A percentile compares a stretch with the other conserved stretches of the same genome.
phyloP scores from a whole-genome alignment of 1,284 basidiomycete genomes.

The Ustilago nuda region DNA sequence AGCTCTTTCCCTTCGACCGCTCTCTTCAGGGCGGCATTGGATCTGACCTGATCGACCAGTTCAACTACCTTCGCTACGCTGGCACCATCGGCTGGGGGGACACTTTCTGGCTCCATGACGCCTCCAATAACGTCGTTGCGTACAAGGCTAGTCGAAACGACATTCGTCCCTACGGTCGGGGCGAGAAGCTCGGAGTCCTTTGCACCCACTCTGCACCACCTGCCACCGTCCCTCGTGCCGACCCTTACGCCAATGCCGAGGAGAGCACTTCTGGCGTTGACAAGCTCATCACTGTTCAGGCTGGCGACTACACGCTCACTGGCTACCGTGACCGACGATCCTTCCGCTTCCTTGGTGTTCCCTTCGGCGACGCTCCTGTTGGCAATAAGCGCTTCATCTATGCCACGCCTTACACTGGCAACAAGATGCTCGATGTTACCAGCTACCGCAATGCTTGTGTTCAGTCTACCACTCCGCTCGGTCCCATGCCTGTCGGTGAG shows the following conservation, averaged over 20 bases:
- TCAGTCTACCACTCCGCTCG: conserved; percentile 19
- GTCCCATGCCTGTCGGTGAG: conserved; percentile 53
- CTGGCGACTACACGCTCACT: conserved; percentile 38
- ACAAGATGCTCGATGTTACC: conserved; percentile 42
- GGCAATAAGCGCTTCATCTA: conserved; percentile 43
- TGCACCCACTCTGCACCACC: conserved; percentile 39
- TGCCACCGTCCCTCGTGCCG: conserved; percentile 11
- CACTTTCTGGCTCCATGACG: conserved; percentile 28
- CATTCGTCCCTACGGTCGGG: conserved; percentile 14
- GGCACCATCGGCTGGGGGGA: conserved; percentile 27
- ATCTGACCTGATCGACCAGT: conserved; percentile 37
- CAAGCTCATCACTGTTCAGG: conserved; percentile 23
- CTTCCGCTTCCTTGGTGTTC: conserved; percentile 45
- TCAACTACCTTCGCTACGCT: conserved; percentile 38
- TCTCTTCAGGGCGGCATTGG: conserved; percentile 23
- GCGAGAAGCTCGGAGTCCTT: conserved; percentile 42
- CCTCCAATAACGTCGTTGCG: conserved; percentile 15
- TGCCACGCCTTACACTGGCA: conserved; percentile 34
- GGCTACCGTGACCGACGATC: conserved; percentile 43
- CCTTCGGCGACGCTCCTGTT: conserved; percentile 40
- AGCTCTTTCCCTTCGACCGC: conserved; percentile 40
- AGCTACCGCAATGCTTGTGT: conserved; percentile 37
- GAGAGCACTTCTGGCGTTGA: conserved; percentile 6
- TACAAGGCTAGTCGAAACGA: conserved; percentile 31
- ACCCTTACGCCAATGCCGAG: conserved; percentile 25